Conservation (phyloP, 345 rosid species). For the Heritiera littoralis region DNA sequence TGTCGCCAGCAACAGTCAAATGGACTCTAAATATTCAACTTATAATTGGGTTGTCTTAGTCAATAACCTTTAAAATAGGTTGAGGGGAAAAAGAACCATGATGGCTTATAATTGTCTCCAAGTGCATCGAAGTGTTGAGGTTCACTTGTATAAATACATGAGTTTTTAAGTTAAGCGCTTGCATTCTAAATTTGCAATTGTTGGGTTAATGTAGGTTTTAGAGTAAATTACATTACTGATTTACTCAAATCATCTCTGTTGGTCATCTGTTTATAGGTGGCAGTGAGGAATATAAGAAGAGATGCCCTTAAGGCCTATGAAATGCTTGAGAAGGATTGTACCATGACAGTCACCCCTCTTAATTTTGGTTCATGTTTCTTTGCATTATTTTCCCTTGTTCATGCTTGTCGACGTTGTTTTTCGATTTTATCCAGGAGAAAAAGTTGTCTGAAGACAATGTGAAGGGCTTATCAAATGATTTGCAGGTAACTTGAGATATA, state of each 20-base stretch:
- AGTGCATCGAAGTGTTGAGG: neutral
- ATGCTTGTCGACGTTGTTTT: neutral
- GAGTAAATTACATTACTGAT: neutral
- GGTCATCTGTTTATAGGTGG: constrained; percentile 53
- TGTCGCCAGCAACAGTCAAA: neutral
- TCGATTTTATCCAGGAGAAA: constrained; percentile 58
- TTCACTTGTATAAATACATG: neutral
- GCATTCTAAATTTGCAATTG: neutral
- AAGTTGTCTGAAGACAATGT: constrained; percentile 97
- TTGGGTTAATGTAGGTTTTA: constrained; percentile 1
- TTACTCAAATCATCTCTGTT: constrained; percentile 9
- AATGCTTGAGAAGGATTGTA: constrained; percentile 81
- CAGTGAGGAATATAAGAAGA: constrained; percentile 90
- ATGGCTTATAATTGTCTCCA: constrained; percentile 13
- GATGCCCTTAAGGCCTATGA: constrained; percentile 90
- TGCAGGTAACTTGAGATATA: constrained; percentile 59
- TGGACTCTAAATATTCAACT: neutral
- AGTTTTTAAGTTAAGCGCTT: neutral
- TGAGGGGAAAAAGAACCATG: neutral
- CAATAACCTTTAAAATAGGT: constrained; percentile 7
- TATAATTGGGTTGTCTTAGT: neutral
- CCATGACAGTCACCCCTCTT: neutral
- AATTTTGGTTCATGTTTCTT: constrained; percentile 8
- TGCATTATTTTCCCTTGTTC: neutral
- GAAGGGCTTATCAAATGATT: constrained; percentile 84